phyloP scores from a whole-genome alignment of 1,284 basidiomycete genomes.

The Microbotryum scabiosae region DNA sequence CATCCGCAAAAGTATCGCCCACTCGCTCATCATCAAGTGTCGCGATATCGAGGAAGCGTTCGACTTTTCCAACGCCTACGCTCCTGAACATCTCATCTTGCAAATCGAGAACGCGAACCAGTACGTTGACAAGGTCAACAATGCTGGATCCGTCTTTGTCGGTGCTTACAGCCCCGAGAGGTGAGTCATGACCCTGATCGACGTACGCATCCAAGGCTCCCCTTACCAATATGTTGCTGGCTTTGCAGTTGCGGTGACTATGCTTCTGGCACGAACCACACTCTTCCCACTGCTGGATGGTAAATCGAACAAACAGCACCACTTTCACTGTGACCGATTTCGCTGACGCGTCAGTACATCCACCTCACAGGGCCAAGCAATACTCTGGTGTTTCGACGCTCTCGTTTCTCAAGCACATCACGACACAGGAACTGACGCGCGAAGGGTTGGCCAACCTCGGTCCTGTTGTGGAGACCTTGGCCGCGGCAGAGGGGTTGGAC shows the following conservation, averaged over 20 bases:
- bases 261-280: slow-evolving; percentile 97
- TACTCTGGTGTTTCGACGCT: slow-evolving; percentile 96
- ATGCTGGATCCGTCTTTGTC: slow-evolving; percentile 94
- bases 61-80: slow-evolving; percentile 90
- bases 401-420: slow-evolving; percentile 99
- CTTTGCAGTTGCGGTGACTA: slow-evolving; percentile 83
- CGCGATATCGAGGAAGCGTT: slow-evolving; percentile 65
- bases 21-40: slow-evolving; percentile 80
- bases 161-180: slow-evolving; percentile 91
- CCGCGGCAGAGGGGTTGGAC: slow-evolving; percentile 88
- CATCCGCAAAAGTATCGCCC: slow-evolving; percentile 79
- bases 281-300: slow-evolving; percentile 44
- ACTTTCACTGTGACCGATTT: not conserved
- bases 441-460: slow-evolving; percentile 73
- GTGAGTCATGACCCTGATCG: slow-evolving; percentile 44
- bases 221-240: not conserved
- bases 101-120: slow-evolving; percentile 66
- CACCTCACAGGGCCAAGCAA: slow-evolving; percentile 57
- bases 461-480: slow-evolving; percentile 79
- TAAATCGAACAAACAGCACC: not conserved
- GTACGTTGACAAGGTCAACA: slow-evolving; percentile 62
- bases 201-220: not conserved
- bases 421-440: slow-evolving; percentile 79
- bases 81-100: slow-evolving; percentile 90
- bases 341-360: too few relatives aligned